phyloP scores from a whole-genome alignment of 2,329 filamentous ascomycete genomes.

The Colletotrichum brevisporum region DNA sequence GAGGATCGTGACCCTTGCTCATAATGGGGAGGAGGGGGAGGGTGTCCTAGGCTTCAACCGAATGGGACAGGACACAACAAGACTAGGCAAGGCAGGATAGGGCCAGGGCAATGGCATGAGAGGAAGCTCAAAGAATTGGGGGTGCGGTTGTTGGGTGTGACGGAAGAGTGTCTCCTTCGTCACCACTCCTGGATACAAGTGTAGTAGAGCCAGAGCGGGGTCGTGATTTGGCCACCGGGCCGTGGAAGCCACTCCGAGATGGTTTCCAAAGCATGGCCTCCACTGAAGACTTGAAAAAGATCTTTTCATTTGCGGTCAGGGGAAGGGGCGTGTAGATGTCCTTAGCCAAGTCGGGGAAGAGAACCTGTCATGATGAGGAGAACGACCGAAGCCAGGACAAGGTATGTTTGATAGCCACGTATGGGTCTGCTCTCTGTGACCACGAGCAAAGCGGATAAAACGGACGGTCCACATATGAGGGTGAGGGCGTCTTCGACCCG shows the following conservation, averaged over 20 bases:
- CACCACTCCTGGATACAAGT: background rate
- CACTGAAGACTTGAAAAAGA: background rate
- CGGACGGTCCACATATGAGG: too few species aligned
- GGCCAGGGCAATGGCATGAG: background rate
- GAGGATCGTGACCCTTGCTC: slow-evolving; percentile 36
- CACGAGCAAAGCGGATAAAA: too few species aligned
- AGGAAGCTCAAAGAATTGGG: slow-evolving; percentile 4
- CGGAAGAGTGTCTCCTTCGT: slow-evolving; percentile 10
- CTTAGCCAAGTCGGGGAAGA: slow-evolving; percentile 2
- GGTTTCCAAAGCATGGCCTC: background rate
- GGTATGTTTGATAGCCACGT: too few species aligned
- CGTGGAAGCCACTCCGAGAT: slow-evolving; percentile 12
- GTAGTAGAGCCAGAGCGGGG: slow-evolving; percentile 2
- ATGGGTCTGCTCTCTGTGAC: too few species aligned
- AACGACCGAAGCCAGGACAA: background rate
- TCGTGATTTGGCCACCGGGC: slow-evolving; percentile 16
- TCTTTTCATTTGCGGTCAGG: slow-evolving; percentile 3
- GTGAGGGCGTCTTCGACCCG: too few species aligned
- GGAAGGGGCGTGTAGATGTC: background rate
- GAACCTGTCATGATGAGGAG: slow-evolving; percentile 3
- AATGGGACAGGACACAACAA: slow-evolving; percentile 5
- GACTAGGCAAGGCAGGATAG: slow-evolving; percentile 6
- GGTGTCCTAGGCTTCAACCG: background rate
- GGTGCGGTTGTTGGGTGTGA: slow-evolving; percentile 12
- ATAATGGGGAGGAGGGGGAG: background rate